Conservation (phyloP, 2,329 filamentous ascomycete genomes). For the Juglanconis oblonga region DNA sequence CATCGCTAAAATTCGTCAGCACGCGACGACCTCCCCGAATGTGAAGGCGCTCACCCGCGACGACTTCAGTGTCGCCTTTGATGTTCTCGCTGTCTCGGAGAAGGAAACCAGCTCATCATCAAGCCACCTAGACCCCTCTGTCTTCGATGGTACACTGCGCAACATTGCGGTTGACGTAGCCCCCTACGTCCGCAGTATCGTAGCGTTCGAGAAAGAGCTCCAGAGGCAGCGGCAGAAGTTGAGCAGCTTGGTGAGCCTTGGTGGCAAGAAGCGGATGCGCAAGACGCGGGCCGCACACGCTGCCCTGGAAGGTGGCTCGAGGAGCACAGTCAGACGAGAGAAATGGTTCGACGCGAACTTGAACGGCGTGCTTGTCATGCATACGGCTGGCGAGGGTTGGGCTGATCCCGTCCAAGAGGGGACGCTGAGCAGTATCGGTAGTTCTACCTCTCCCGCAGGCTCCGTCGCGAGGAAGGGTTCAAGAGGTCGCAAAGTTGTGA, state of each 20-base stretch:
- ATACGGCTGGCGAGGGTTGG: constrained; percentile 45
- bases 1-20: constrained; percentile 35
- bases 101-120: constrained; percentile 33
- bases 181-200: constrained; percentile 85
- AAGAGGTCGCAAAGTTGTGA: not conserved
- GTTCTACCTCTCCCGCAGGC: not conserved
- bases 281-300: constrained; percentile 67
- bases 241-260: constrained; percentile 53
- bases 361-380: constrained; percentile 54
- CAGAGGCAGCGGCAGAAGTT: constrained; percentile 62
- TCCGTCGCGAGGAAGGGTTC: not conserved
- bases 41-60: constrained; percentile 38
- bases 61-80: constrained; percentile 59
- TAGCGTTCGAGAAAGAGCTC: constrained; percentile 69
- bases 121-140: constrained; percentile 60
- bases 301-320: constrained; percentile 65
- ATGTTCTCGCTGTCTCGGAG: constrained; percentile 54
- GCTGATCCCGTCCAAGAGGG: constrained; percentile 13
- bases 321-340: constrained; percentile 61
- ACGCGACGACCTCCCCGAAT: constrained; percentile 27
- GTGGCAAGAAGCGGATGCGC: constrained; percentile 55
- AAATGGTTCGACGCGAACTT: constrained; percentile 62
- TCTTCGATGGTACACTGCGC: constrained; percentile 69
- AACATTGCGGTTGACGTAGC: constrained; percentile 75
- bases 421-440: not conserved